Evolutionary conservation across 2,329 filamentous ascomycete species (phyloP).

Genomic region (Aspergillus costaricaensis): DNA sequence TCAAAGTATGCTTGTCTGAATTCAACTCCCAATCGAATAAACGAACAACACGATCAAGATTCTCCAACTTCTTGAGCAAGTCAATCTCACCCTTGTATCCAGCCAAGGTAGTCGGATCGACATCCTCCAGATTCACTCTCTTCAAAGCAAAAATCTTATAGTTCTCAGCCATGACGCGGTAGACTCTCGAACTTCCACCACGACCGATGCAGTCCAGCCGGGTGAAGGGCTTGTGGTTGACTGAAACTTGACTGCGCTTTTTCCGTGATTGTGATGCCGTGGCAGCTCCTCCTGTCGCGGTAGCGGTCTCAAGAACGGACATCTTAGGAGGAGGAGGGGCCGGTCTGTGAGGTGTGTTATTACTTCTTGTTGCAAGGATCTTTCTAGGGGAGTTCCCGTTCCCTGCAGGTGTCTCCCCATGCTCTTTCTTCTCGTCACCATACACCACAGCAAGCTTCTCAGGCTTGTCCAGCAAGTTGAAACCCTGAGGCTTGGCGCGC

Average conservation of each 20-base stretch:
- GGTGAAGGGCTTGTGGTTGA: constrained; percentile 91
- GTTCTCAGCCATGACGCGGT: constrained; percentile 95
- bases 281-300: constrained; percentile 76
- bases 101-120: constrained; percentile 77
- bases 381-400: constrained; percentile 42
- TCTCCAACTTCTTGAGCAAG: constrained; percentile 75
- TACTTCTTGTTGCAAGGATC: constrained; percentile 56
- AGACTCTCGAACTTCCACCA: constrained; percentile 91
- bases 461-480: constrained; percentile 58
- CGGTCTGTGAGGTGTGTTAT: constrained; percentile 74
- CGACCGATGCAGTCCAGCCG: constrained; percentile 87
- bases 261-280: constrained; percentile 71
- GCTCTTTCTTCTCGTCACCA: constrained; percentile 45
- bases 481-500: constrained; percentile 58
- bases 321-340: constrained; percentile 90
- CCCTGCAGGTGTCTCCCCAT: constrained; percentile 49
- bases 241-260: constrained; percentile 77
- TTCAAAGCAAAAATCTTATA: constrained; percentile 94
- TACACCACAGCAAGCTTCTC: constrained; percentile 57
- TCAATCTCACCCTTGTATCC: constrained; percentile 97
- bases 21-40: constrained; percentile 94
- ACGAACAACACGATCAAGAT: constrained; percentile 86
- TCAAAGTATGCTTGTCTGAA: constrained; percentile 83
- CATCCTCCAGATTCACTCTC: constrained; percentile 84
- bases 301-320: constrained; percentile 91